A percentile compares a stretch with the other conserved stretches of the same genome.
These are phyloP conservation scores for Sherardia arvensis DNA, from an alignment of 257 asterid species.

Conservation along the genomic window DNA sequence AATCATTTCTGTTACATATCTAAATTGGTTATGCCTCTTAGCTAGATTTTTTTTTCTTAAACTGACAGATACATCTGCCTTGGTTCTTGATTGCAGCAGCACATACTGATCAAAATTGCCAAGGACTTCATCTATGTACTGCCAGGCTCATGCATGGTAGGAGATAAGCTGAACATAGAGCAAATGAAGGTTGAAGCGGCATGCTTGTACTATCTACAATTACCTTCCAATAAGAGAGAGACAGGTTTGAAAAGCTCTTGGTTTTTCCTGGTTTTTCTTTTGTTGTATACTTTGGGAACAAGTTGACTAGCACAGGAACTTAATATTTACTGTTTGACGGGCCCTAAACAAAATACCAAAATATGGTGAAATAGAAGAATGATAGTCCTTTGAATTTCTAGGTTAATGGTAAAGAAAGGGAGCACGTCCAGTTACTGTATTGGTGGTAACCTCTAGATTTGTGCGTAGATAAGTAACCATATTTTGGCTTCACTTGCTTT, in stretches of 20 bases:
- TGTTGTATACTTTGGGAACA: not conserved
- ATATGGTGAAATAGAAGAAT: not conserved
- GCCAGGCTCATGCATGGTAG: conserved; percentile 30
- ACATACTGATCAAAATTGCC: conserved; percentile 45
- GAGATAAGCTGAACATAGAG: conserved; percentile 47
- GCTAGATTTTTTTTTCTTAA: not conserved
- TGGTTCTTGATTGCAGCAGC: conserved; percentile 42
- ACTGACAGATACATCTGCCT: conserved; percentile 7
- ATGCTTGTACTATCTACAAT: conserved; percentile 68
- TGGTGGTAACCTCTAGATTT: not conserved
- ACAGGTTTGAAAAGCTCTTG: conserved; percentile 37
- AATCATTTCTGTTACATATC: not conserved
- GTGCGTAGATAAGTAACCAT: not conserved
- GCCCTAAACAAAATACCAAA: not conserved
- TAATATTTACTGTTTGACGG: not conserved
- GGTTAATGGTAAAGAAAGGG: not conserved
- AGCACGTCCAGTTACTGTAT: not conserved
- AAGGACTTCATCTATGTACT: conserved; percentile 42
- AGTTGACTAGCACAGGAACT: not conserved
- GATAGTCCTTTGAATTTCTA: too few species aligned
- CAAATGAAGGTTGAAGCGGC: conserved; percentile 72
- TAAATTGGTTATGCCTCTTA: not conserved
- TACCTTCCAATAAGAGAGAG: conserved; percentile 56
- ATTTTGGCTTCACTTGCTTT: not conserved
- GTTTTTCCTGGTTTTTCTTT: not conserved